Base-by-base conservation (phyloP, 768 basidiomycete genomes). In the Naganishia vishniacii region DNA sequence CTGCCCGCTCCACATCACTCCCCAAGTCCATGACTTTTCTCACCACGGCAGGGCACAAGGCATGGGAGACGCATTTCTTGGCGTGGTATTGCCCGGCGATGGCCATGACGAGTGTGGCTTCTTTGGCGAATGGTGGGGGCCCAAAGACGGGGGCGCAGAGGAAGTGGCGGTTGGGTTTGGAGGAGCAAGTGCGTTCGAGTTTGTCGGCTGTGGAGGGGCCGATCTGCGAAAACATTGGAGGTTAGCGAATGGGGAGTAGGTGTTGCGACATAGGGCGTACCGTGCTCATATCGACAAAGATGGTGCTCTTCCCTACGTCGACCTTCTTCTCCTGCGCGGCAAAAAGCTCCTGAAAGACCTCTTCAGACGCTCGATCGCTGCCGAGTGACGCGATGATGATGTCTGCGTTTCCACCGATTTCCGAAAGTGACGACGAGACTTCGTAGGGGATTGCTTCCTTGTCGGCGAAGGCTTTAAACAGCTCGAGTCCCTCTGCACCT, bases 241-340 rank as follows among this genome's bases (percentile, higher is more conserved):
- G 23, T 61, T 11, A 44, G 45, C 84, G 84, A 48, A 84, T 81
- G 83, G 85, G 68, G 46, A 31, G 42, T 61, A 53, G 23, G 60
- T 15, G 62, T 26, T 11, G 20, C n/a, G 23, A 41, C n/a, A n/a
- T n/a, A 59, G 72, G 62, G 69, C 84, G 62, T 61, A 89, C 88
- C 2, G 90, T 93, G 77, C 85, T 85, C 13, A 87, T 89, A 69
- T 93, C 90, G 32, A 91, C 86, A 67, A 92, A 90, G 48, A 89
- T 87, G 74, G 86, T 91, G 68, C 78, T 81, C 7, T 65, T 51
- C n/a, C 69, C 74, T 49, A 61, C 34, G 48, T 65, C 71, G 41
- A 58, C 37, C 42, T 66, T 65, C 71, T 85, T 88, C 77, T 81
- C 80, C 8, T 90, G 80, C 4, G 83, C 82, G 41, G 81, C 78